Base-by-base conservation (phyloP, 2,329 filamentous ascomycete genomes). In the Colletotrichum camelliae region DNA sequence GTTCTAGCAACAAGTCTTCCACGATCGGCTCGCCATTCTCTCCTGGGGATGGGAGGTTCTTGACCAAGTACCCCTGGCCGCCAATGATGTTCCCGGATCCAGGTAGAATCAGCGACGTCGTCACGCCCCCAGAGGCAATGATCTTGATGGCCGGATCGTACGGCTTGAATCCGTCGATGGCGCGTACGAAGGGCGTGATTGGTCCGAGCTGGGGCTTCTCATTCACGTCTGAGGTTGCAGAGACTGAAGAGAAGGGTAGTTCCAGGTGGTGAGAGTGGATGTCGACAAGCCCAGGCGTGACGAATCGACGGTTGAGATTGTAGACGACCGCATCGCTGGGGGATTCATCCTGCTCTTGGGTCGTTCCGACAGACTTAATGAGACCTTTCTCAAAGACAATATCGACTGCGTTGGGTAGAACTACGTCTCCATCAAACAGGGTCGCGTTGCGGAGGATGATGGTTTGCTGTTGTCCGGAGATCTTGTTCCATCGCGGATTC, bases 211-310 rank as follows among this genome's bases (percentile, higher is more conserved):
- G 78, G 5, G 77, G 70, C 52, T 84, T 75, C 70, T 87, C 86
- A 57, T 87, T 87, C 21, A 72, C 79, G 74, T 87, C 86, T 6
- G 78, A 77, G 9, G 77, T 82, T 9, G 80, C 79, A n/a, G 61
- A 66, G 7, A 83, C 74, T 18, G 73, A 39, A 4, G 86, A 86
- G 82, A 84, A 87, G 12, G 79, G 60, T 4, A 75, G 70, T 1
- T 82, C 72, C 24, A 84, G 79, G 73, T 86, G 84, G 78, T 88
- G 86, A 5, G 85, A 87, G 78, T 88, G 86, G 81, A 87, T 84
- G 75, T 88, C 87, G 2, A 88, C 82, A 3, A 88, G 78, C 1
- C 87, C 86, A 0, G 86, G 86, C 1, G 86, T 87, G 31, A 88
- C 84, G 76, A 83, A 83, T 67, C 81, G 80, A 5, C 86, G 85